Percentiles rank a stretch among this genome's conserved stretches.
Evolutionary conservation across 1,139 yeast species (phyloP).

Genomic region (Protomyces lactucae-debilis): DNA sequence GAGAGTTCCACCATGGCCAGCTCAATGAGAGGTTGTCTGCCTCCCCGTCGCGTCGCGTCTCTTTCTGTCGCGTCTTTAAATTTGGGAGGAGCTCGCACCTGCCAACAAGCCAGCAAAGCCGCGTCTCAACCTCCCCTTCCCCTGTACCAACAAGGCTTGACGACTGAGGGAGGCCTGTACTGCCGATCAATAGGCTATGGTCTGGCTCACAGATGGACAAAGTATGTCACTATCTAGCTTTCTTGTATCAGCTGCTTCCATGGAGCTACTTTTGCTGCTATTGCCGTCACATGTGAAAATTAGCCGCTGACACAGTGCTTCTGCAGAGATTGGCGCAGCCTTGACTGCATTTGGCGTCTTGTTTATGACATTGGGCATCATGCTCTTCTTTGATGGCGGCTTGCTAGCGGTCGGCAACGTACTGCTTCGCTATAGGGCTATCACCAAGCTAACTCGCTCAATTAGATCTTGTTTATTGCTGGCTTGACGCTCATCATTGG

Average conservation of each 20-base stretch:
- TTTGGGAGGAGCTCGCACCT: neutral
- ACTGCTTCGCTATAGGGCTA: slow-evolving; percentile 3
- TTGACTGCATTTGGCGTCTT: slow-evolving; percentile 27
- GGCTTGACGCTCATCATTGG: slow-evolving; percentile 87
- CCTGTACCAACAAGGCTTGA: too few species aligned
- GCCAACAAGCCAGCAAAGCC: too few species aligned
- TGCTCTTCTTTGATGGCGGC: slow-evolving; percentile 85
- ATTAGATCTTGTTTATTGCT: slow-evolving; percentile 56
- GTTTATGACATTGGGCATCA: slow-evolving; percentile 73
- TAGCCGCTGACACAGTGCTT: slow-evolving; percentile 43
- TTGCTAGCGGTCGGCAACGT: slow-evolving; percentile 84
- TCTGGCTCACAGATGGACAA: slow-evolving; percentile 30
- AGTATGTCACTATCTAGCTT: slow-evolving; percentile 5
- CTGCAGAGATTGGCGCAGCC: slow-evolving; percentile 27
- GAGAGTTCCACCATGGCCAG: neutral
- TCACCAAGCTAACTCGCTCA: neutral
- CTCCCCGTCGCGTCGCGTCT: neutral
- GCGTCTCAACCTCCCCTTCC: too few species aligned
- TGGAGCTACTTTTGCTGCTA: too few species aligned
- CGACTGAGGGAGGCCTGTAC: too few species aligned
- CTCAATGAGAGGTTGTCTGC: neutral
- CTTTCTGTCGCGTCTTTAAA: neutral
- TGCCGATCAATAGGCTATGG: neutral
- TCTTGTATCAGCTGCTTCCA: neutral
- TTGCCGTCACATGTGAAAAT: slow-evolving; percentile 18